Percentiles rank a stretch among this genome's conserved stretches.
phyloP scores from a whole-genome alignment of 345 rosid genomes.

The Noccaea bulbosa region DNA sequence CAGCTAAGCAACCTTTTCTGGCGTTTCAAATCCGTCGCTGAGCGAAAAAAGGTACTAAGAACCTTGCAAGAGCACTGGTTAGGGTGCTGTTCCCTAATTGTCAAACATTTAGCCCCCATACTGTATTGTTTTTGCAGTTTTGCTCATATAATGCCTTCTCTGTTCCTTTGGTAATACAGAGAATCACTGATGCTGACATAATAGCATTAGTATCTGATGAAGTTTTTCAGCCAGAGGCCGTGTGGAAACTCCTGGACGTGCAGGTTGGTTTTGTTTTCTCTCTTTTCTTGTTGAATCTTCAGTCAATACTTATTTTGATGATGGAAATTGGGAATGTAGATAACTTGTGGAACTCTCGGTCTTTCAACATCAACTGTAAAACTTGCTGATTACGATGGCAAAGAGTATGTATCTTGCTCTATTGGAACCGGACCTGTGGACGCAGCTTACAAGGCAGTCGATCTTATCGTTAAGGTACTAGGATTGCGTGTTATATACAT shows the following conservation, averaged over 20 bases:
- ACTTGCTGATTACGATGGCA: constrained; percentile 67
- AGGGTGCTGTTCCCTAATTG: not conserved
- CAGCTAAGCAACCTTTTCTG: constrained; percentile 77
- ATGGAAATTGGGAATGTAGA: constrained; percentile 49
- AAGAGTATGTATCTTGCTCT: constrained; percentile 76
- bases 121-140: constrained; percentile 3
- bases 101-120: not conserved
- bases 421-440: constrained; percentile 96
- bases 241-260: constrained; percentile 87
- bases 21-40: constrained; percentile 89
- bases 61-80: not conserved
- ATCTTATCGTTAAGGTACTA: constrained; percentile 80
- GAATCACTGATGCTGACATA: constrained; percentile 88
- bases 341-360: constrained; percentile 91
- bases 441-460: constrained; percentile 93
- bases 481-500: constrained; percentile 1
- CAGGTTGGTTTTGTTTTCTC: constrained; percentile 54
- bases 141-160: constrained; percentile 10
- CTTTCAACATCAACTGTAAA: constrained; percentile 94
- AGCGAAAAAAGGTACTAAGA: constrained; percentile 72
- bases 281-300: not conserved
- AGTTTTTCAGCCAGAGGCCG: constrained; percentile 82
- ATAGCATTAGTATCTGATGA: constrained; percentile 94
- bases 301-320: constrained; percentile 6
- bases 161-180: constrained; percentile 51